Evolutionary conservation across 2,329 filamentous ascomycete species (phyloP).

Genomic region (Trichoderma semiorbis): DNA sequence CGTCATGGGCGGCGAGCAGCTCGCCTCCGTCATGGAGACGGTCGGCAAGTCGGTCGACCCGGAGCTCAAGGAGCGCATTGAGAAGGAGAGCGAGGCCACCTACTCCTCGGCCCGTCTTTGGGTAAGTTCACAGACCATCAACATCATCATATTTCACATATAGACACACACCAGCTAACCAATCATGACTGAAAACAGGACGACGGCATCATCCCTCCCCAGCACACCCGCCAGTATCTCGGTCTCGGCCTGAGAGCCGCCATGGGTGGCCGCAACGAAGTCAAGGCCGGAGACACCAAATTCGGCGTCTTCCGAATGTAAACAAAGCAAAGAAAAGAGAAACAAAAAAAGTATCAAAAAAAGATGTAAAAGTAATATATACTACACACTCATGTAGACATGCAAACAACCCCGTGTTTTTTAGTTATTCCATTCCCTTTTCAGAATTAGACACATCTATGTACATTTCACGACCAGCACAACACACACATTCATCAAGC

Average conservation of each 20-base stretch:
- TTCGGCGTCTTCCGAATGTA: slow-evolving; percentile 86
- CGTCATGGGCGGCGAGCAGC: slow-evolving; percentile 93
- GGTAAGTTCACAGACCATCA: slow-evolving; percentile 47
- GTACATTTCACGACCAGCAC: not conserved
- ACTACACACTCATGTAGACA: not conserved
- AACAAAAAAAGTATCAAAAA: not conserved
- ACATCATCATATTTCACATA: not conserved
- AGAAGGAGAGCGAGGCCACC: slow-evolving; percentile 81
- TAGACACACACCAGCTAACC: not conserved
- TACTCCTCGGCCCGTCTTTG: slow-evolving; percentile 88
- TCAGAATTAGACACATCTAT: not conserved
- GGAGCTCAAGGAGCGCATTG: slow-evolving; percentile 77
- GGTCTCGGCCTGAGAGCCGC: slow-evolving; percentile 70
- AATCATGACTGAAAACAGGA: slow-evolving; percentile 47
- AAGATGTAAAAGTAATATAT: not conserved
- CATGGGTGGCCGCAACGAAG: slow-evolving; percentile 62
- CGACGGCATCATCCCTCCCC: slow-evolving; percentile 75
- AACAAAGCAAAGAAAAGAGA: not conserved
- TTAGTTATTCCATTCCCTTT: not conserved
- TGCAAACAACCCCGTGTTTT: not conserved
- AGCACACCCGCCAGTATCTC: slow-evolving; percentile 69
- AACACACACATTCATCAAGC: not conserved
- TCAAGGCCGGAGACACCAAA: slow-evolving; percentile 59
- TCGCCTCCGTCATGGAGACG: slow-evolving; percentile 89
- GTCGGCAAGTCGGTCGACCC: slow-evolving; percentile 82